A percentile compares a stretch with the other conserved stretches of the same genome.
These are phyloP conservation scores for Linnemannia hyalina DNA, from an alignment of 192 early-diverging fungal species.

Conservation along the genomic window DNA sequence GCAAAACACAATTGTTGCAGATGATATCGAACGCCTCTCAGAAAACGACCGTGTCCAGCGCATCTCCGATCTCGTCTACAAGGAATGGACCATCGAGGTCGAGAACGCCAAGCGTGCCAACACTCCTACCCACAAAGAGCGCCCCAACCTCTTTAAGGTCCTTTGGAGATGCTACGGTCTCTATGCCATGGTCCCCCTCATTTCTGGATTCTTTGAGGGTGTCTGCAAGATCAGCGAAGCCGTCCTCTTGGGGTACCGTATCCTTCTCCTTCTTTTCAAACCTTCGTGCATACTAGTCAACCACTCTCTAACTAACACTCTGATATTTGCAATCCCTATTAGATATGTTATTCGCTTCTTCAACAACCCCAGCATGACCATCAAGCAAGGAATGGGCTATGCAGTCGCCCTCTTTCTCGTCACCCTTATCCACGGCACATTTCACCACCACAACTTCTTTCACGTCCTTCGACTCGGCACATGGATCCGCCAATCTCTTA, in stretches of 20 bases:
- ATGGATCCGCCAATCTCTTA: constrained; percentile 5
- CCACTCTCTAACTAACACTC: neutral
- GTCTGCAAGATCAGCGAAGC: constrained; percentile 28
- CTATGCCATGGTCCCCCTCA: neutral
- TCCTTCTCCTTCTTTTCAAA: neutral
- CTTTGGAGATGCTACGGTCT: constrained; percentile 25
- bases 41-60: constrained; percentile 8
- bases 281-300: neutral
- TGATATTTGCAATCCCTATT: neutral
- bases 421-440: constrained; percentile 18
- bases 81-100: constrained; percentile 14
- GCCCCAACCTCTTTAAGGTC: constrained; percentile 8
- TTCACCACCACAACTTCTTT: constrained; percentile 26
- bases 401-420: constrained; percentile 18
- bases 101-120: neutral
- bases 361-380: constrained; percentile 5
- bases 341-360: constrained; percentile 40
- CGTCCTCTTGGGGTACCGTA: constrained; percentile 21
- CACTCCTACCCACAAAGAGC: neutral
- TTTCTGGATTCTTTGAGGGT: constrained; percentile 9
- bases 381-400: constrained; percentile 22
- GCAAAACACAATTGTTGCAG: neutral
- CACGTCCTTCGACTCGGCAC: constrained; percentile 21
- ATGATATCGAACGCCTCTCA: constrained; percentile 9
- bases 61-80: neutral